Conservation (phyloP, 345 rosid genomes). For the Xanthoceras sorbifolium region DNA sequence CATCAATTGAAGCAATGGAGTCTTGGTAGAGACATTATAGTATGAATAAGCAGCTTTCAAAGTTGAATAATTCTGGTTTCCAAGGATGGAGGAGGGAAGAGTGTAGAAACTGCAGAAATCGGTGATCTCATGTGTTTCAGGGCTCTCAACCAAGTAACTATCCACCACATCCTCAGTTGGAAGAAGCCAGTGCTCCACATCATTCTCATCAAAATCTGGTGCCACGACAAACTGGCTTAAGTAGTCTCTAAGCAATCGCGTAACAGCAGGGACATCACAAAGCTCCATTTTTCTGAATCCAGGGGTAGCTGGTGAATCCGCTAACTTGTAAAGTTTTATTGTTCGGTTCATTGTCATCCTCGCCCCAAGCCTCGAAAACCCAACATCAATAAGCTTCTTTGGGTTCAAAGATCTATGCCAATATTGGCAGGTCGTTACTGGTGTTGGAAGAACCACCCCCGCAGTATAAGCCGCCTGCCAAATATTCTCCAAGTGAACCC, state of each 20-base stretch:
- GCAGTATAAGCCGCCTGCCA: conserved; percentile 99
- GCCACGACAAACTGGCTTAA: conserved; percentile 74
- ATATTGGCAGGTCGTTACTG: conserved; percentile 83
- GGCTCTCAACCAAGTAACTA: conserved; percentile 84
- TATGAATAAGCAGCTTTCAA: conserved; percentile 95
- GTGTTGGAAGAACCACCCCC: conserved; percentile 91
- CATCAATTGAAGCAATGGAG: conserved; percentile 89
- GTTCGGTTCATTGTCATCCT: conserved; percentile 98
- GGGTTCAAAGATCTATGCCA: conserved; percentile 99
- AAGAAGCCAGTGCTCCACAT: conserved; percentile 94
- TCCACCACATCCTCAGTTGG: conserved; percentile 78
- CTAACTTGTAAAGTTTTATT: conserved; percentile 82
- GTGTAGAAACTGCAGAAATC: conserved; percentile 97
- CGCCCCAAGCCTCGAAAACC: conserved; percentile 86
- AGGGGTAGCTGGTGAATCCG: conserved; percentile 71
- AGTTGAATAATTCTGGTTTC: conserved; percentile 67
- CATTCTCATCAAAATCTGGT: conserved; percentile 81
- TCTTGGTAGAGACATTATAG: conserved; percentile 82
- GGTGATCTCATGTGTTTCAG: conserved; percentile 78
- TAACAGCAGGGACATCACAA: conserved; percentile 84
- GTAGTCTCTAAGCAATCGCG: conserved; percentile 72
- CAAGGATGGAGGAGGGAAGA: conserved; percentile 92
- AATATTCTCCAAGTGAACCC: conserved; percentile 87
- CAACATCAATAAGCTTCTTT: conserved; percentile 95
- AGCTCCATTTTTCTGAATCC: conserved; percentile 92